Evolutionary conservation across 371 early-diverging fungal species (phyloP).

Genomic region (Rhizopus delemar): DNA sequence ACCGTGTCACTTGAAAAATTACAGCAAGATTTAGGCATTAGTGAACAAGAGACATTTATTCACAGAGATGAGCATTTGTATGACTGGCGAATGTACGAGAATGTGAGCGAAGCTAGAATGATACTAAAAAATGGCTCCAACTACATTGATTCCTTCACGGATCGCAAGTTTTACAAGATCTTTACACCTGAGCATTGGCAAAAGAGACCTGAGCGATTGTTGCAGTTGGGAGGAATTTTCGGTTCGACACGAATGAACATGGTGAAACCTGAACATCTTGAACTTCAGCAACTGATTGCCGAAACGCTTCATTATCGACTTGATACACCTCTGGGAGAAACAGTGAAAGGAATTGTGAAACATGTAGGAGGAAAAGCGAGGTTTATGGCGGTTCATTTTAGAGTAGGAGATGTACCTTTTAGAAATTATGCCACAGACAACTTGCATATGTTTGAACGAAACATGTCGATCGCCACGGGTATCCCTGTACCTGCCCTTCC

Average conservation of each 20-base stretch:
- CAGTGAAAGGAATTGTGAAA: conserved; percentile 48
- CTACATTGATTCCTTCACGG: conserved; percentile 40
- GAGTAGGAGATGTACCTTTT: conserved; percentile 59
- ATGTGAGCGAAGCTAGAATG: conserved; percentile 23
- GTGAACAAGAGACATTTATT: conserved; percentile 26
- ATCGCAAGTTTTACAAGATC: conserved; percentile 41
- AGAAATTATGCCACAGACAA: conserved; percentile 36
- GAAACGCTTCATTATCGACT: conserved; percentile 37
- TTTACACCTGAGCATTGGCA: conserved; percentile 33
- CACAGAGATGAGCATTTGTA: conserved; percentile 47
- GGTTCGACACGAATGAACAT: conserved; percentile 55
- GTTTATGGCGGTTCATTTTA: conserved; percentile 53
- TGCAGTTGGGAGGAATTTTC: conserved; percentile 63
- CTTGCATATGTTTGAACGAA: conserved; percentile 33
- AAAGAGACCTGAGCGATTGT: conserved; percentile 35
- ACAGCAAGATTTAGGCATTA: conserved; percentile 27
- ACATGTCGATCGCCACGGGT: conserved; percentile 30
- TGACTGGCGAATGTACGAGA: conserved; percentile 54
- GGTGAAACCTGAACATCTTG: conserved; percentile 40
- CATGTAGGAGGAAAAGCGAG: conserved; percentile 52
- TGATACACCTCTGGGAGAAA: conserved; percentile 34
- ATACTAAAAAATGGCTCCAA: conserved; percentile 44
- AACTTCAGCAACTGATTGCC: conserved; percentile 25
- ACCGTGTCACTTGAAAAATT: conserved; percentile 27
- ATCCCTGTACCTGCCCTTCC: conserved; percentile 25